Evolutionary conservation across 345 rosid genomes (phyloP), one percentile per base, ranked within the genome.

Genomic region (Bretschneidera sinensis): DNA sequence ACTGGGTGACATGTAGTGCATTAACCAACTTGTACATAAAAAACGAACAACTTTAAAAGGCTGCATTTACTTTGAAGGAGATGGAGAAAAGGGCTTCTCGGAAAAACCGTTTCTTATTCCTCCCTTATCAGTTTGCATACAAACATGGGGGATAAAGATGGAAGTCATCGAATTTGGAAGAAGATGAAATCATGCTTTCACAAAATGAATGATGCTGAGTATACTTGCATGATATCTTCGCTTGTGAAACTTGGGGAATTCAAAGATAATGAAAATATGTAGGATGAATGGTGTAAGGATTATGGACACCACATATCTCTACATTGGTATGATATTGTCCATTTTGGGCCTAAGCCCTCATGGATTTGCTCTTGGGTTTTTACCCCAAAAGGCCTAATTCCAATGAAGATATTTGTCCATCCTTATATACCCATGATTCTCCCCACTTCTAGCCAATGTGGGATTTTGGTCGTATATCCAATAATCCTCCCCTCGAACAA

Each of bases 1-100:
- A 87, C 54, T 94, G 99, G 96, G 81, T 87, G 55, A 90, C 92
- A 13, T 90, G 70, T 54, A 87, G 97, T 17, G 74, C 81, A 10
- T 55, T 94, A 50, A 71, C 86, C 57, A 94, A 81, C 63, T 60
- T 94, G 53, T 87, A 83, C 48, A 45, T 79, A 17, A 90, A 82
- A 78, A 79, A 50, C 0, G 66, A 71, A 58, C 71, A 72, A 50
- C 56, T 67, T 39, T 84, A 83, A 19, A 81, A 81, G 64, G 99
- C 97, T 39, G 69, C 45, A 19, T 76, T 79, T 62, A 62, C 88
- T 73, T 60, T 94, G 68, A 86, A 80, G 67, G 96, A 90, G 74
- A 88, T 86, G 97, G 97, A 94, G 80, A 94, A 90, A 34, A 62
- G 62, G 74, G 84, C 85, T 55, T 77, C 86, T 6, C 76, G 67